phyloP scores from a whole-genome alignment of 768 basidiomycete species.

The Pulveroboletus sp. region DNA sequence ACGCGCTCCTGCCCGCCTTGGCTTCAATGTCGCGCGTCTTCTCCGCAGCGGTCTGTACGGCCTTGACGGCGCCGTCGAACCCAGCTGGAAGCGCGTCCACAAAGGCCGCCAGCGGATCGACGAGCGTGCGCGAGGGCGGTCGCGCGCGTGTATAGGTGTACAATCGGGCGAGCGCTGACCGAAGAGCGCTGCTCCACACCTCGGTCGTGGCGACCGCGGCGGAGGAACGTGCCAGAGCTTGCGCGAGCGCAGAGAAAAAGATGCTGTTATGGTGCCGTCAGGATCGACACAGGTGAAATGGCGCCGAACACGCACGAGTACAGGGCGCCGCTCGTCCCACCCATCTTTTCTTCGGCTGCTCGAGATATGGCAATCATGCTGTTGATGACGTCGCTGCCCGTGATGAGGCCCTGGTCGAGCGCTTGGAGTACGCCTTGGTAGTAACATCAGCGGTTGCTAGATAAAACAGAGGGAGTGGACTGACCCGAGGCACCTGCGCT shows the following conservation, averaged over 20 bases:
- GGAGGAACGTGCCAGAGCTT: constrained; percentile 50
- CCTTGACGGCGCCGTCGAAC: constrained; percentile 51
- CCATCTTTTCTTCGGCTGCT: constrained; percentile 82
- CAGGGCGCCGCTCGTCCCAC: constrained; percentile 85
- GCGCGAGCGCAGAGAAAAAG: constrained; percentile 85
- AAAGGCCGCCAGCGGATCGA: constrained; percentile 89
- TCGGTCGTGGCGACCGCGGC: constrained; percentile 35
- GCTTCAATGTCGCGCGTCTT: constrained; percentile 72
- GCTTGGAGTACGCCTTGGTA: constrained; percentile 55
- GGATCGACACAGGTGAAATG: background rate
- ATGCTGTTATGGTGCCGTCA: constrained; percentile 69
- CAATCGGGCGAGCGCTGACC: constrained; percentile 53
- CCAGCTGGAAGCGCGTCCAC: constrained; percentile 37
- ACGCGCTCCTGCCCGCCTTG: constrained; percentile 85
- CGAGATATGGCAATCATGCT: constrained; percentile 66
- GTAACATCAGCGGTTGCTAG: background rate
- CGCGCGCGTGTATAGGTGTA: constrained; percentile 87
- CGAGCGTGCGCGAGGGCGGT: constrained; percentile 83
- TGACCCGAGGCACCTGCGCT: constrained; percentile 72
- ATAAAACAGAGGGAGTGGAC: constrained; percentile 3
- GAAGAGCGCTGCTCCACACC: constrained; percentile 60
- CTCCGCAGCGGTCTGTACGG: constrained; percentile 65
- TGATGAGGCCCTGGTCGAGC: constrained; percentile 51
- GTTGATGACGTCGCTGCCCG: constrained; percentile 59
- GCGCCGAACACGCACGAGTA: constrained; percentile 66